Base-by-base conservation (phyloP, 345 rosid genomes). In the Microcos paniculata region DNA sequence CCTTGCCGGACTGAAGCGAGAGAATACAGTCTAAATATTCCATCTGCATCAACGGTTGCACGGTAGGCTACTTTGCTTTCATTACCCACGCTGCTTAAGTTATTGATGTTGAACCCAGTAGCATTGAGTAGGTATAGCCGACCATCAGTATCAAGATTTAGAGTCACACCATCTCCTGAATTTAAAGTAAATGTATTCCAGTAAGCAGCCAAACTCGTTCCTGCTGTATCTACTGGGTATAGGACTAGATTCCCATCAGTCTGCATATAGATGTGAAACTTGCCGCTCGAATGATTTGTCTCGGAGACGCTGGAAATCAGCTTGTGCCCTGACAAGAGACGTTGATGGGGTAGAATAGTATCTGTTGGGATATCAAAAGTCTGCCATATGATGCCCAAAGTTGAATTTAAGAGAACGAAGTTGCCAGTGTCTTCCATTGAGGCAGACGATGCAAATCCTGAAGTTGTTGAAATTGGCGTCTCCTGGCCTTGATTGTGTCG, bases 211-310 rank as follows among this genome's bases (percentile, higher is more conserved):
- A 9, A 40, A 18, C 56, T 28, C 1, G 76, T 26, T 43, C 23
- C 33, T 28, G 5, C 0, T 56, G 77, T 62, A 26, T 70, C 51
- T 18, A 52, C 28, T 12, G 83, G 81, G 69, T 84, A 81, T 26
- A 62, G 74, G 52, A 64, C 75, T 40, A 81, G 82, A 55, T 81
- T 79, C 12, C 81, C 82, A 51, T 84, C 82, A 0, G 0, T 0
- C n/a, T 81, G 84, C 87, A 84, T 79, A 46, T 16, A 6, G 24
- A 84, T 74, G 0, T 63, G 10, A 67, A 81, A 81, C n/a, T 57
- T 16, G n/a, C 83, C 82, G 0, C 78, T 84, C 26, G 84, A 73
- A 19, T 74, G 75, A 16, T 79, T 42, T 1, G 70, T 69, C 8
- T 6, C 24, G 2, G 77, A 80, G 19, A 55, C 71, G 24, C 79